A percentile compares a stretch with the other conserved stretches of the same genome.
Conservation (phyloP, 768 basidiomycete species). For the Auricularia cornea region DNA sequence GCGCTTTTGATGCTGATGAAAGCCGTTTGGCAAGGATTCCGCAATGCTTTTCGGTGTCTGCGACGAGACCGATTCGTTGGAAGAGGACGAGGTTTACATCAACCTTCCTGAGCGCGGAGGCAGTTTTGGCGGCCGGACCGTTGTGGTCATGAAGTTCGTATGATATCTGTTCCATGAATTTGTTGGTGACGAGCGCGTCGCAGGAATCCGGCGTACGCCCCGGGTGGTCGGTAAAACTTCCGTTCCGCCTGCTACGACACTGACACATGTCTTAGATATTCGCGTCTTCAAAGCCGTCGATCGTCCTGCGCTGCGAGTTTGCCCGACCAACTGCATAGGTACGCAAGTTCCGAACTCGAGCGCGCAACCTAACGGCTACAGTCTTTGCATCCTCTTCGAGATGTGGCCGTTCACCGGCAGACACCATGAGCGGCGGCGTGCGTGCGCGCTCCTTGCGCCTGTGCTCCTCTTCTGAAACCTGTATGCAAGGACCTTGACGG, state of each 20-base stretch:
- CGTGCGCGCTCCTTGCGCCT: not conserved
- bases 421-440: constrained; percentile 19
- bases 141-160: constrained; percentile 5
- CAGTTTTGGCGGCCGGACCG: constrained; percentile 10
- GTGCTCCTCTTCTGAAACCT: too few relatives aligned
- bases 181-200: not conserved
- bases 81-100: constrained; percentile 18
- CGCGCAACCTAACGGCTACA: not conserved
- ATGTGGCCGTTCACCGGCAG: constrained; percentile 13
- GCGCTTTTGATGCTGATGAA: not conserved
- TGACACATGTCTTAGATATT: constrained; percentile 4
- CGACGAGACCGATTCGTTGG: constrained; percentile 14
- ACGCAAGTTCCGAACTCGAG: not conserved
- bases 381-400: constrained; percentile 13
- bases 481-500: constrained; percentile 17
- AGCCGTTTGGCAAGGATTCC: constrained; percentile 9
- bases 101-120: constrained; percentile 12
- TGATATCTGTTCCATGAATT: not conserved
- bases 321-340: constrained; percentile 17
- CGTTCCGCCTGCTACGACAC: not conserved
- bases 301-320: constrained; percentile 5
- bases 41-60: constrained; percentile 14
- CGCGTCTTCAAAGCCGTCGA: constrained; percentile 16
- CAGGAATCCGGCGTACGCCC: constrained; percentile 16
- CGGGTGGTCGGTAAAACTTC: constrained; percentile 8